phyloP scores from a whole-genome alignment of 2,329 filamentous ascomycete species.

The Trichoderma atrobrunneum region DNA sequence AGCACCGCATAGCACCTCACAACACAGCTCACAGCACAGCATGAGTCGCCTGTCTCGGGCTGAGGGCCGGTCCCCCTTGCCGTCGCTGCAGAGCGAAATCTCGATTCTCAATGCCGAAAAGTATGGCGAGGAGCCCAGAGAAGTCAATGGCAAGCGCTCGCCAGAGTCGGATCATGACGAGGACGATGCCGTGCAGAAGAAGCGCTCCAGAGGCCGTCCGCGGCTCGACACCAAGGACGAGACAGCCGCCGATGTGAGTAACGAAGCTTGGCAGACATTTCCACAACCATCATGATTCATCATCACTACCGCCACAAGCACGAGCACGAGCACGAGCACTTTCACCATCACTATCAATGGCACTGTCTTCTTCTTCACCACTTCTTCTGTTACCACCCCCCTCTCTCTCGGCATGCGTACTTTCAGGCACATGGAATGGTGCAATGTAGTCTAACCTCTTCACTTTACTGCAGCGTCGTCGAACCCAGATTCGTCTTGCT shows the following conservation, averaged over 20 bases:
- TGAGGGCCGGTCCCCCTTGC: constrained; percentile 7
- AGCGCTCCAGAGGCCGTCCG: constrained; percentile 69
- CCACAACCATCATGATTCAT: background rate
- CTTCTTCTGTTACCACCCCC: background rate
- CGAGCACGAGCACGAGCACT: too few relatives aligned
- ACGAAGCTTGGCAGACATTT: background rate
- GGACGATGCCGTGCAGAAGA: constrained; percentile 48
- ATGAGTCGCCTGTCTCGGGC: constrained; percentile 14
- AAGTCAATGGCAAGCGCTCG: constrained; percentile 25
- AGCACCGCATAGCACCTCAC: background rate
- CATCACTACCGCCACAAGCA: too few relatives aligned
- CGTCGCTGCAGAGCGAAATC: constrained; percentile 16
- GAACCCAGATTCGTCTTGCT: constrained; percentile 83
- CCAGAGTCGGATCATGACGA: constrained; percentile 27
- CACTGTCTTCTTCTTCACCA: background rate
- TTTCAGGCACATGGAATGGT: background rate
- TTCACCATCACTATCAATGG: background rate
- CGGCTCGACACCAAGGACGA: constrained; percentile 74
- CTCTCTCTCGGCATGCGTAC: background rate
- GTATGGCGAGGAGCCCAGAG: constrained; percentile 6
- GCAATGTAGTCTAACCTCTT: constrained; percentile 24
- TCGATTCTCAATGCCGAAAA: constrained; percentile 17
- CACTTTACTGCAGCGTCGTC: constrained; percentile 57
- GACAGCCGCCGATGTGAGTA: constrained; percentile 72
- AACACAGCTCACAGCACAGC: background rate